Percentiles rank a stretch among this genome's conserved stretches.
Evolutionary conservation across 2,329 filamentous ascomycete species (phyloP).

Genomic region (Aspergillus piperis): DNA sequence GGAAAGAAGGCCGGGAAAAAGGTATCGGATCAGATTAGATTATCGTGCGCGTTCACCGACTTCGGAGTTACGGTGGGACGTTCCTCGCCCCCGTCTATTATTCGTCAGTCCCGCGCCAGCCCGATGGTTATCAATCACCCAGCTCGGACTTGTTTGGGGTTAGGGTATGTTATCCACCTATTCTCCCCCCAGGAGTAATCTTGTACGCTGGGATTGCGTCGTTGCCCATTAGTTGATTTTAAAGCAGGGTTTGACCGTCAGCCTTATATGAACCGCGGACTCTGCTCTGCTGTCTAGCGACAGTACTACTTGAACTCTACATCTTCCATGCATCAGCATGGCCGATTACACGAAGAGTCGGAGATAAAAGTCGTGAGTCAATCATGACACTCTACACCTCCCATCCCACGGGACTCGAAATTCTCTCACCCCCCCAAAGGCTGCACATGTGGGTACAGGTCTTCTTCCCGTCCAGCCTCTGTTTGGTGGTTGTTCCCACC

Average conservation of each 20-base stretch:
- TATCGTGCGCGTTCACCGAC: slow-evolving; percentile 29
- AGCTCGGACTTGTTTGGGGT: slow-evolving; percentile 3
- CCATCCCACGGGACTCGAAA: slow-evolving; percentile 1
- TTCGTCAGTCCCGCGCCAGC: slow-evolving; percentile 12
- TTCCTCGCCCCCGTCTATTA: slow-evolving; percentile 4
- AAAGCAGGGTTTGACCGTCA: neutral
- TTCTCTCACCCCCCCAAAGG: slow-evolving; percentile 2
- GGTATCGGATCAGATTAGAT: slow-evolving; percentile 38
- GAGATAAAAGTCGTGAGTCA: neutral
- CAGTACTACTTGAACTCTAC: too few relatives aligned
- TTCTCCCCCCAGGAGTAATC: neutral
- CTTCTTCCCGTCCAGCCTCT: neutral
- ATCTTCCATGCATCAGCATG: too few relatives aligned
- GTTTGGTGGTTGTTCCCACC: slow-evolving; percentile 4
- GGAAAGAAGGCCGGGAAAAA: slow-evolving; percentile 15
- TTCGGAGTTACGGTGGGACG: slow-evolving; percentile 21
- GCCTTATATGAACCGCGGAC: too few relatives aligned
- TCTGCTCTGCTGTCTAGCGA: too few relatives aligned
- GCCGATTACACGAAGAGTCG: neutral
- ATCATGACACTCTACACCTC: neutral
- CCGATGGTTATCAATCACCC: slow-evolving; percentile 22
- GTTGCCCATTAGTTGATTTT: neutral
- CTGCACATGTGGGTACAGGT: neutral
- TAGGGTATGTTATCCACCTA: slow-evolving; percentile 5
- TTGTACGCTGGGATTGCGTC: neutral